A percentile compares a stretch with the other conserved stretches of the same genome.
phyloP scores from a whole-genome alignment of 106 monocot species.

The Acorus calamus region DNA sequence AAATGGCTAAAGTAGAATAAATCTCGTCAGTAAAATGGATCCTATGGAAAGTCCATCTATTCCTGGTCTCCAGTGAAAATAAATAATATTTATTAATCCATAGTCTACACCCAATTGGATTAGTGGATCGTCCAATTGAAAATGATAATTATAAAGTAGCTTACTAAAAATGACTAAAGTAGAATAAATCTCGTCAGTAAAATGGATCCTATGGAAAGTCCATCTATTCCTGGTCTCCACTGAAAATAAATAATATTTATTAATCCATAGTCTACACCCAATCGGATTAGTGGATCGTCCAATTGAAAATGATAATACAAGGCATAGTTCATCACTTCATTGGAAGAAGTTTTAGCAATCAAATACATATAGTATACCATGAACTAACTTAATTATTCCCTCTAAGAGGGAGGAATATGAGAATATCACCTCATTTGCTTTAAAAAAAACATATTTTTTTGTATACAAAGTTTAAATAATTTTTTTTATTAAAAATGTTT shows the following conservation, averaged over 20 bases:
- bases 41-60: conserved; percentile 8
- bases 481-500: too few species aligned
- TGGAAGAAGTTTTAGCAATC: conserved; percentile 1
- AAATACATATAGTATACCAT: conserved; percentile 6
- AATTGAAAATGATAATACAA: conserved; percentile 6
- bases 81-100: conserved; percentile 5
- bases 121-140: conserved; percentile 9
- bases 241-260: conserved; percentile 11
- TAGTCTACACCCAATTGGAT: conserved; percentile 3
- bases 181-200: conserved; percentile 13
- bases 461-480: too few species aligned
- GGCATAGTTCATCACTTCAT: too few species aligned
- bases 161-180: conserved; percentile 15
- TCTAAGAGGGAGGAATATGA: too few species aligned
- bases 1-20: conserved; percentile 15
- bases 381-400: neutral
- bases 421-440: too few species aligned
- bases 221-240: conserved; percentile 6
- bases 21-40: conserved; percentile 13
- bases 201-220: conserved; percentile 12
- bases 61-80: conserved; percentile 10
- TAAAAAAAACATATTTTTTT: too few species aligned
- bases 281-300: conserved; percentile 10
- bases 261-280: neutral
- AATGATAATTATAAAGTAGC: too few species aligned